Evolutionary conservation across 169 alveolate genomes (phyloP).

Genomic region (Besnoitia besnoiti): DNA sequence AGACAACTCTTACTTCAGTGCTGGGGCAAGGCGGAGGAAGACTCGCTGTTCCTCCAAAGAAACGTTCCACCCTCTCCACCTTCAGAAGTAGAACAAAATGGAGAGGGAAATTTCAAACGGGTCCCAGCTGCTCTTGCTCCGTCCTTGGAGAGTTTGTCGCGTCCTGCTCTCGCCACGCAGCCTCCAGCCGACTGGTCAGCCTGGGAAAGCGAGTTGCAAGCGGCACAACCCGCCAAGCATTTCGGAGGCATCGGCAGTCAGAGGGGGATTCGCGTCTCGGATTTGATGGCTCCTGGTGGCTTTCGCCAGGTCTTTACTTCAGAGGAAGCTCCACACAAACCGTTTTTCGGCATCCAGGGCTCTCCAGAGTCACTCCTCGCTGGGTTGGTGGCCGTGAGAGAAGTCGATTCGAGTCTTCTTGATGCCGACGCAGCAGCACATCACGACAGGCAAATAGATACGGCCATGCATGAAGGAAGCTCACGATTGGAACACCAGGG

Average conservation of each 20-base stretch:
- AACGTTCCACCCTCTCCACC: background rate
- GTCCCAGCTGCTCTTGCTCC: background rate
- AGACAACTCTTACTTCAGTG: slow-evolving; percentile 15
- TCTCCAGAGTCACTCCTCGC: background rate
- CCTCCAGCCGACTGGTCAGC: background rate
- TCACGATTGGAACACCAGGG: background rate
- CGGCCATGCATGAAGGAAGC: background rate
- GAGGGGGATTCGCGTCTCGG: too few relatives aligned
- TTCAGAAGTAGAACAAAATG: too few relatives aligned
- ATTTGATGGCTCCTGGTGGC: too few relatives aligned
- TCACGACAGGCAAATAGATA: background rate
- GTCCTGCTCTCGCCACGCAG: background rate
- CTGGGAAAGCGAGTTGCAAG: background rate
- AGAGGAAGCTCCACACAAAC: background rate
- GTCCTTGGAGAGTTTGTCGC: background rate
- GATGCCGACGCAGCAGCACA: too few relatives aligned
- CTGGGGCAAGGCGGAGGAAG: background rate
- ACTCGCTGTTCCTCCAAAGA: background rate
- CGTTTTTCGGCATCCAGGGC: background rate
- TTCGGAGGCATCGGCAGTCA: background rate
- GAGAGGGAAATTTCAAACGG: background rate
- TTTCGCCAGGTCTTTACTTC: background rate
- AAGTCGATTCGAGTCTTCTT: too few relatives aligned
- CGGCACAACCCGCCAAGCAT: background rate
- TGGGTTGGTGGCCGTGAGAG: background rate